These are phyloP conservation scores for Diplodia seriata DNA, from an alignment of 2,329 filamentous ascomycete species.

Conservation along the genomic window DNA sequence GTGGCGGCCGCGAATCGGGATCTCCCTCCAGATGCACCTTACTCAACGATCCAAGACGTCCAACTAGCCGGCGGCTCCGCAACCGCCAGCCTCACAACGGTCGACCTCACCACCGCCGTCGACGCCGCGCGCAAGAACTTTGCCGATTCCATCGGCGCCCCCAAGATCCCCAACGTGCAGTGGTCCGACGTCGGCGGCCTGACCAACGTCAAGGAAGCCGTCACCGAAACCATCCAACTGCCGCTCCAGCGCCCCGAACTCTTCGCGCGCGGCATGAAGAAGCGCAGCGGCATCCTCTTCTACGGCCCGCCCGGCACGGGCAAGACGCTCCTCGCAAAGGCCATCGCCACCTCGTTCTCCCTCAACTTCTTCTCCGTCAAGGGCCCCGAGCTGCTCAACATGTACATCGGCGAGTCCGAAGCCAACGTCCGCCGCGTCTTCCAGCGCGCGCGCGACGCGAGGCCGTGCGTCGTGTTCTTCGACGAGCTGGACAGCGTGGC, in stretches of 20 bases:
- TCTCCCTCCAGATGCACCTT: slow-evolving; percentile 49
- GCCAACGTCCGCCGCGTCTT: slow-evolving; percentile 90
- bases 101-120: slow-evolving; percentile 90
- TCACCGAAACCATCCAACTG: slow-evolving; percentile 94
- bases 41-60: slow-evolving; percentile 76
- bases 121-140: slow-evolving; percentile 98
- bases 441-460: slow-evolving; percentile 82
- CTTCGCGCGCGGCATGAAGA: slow-evolving; percentile 98
- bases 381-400: slow-evolving; percentile 88
- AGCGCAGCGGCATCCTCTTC: slow-evolving; percentile 90
- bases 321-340: slow-evolving; percentile 91
- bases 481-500: slow-evolving; percentile 93
- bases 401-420: slow-evolving; percentile 96
- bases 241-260: slow-evolving; percentile 90
- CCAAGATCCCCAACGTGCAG: slow-evolving; percentile 95
- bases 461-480: slow-evolving; percentile 91
- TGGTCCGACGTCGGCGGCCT: slow-evolving; percentile 97
- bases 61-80: slow-evolving; percentile 83
- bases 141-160: slow-evolving; percentile 93
- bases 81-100: slow-evolving; percentile 77
- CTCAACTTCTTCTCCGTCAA: slow-evolving; percentile 96
- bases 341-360: slow-evolving; percentile 91
- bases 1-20: slow-evolving; percentile 57
- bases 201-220: slow-evolving; percentile 93
- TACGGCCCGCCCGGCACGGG: slow-evolving; percentile 91